These are phyloP conservation scores for Candida gorgasii DNA, from an alignment of 805 yeast genomes.

Conservation along the genomic window DNA sequence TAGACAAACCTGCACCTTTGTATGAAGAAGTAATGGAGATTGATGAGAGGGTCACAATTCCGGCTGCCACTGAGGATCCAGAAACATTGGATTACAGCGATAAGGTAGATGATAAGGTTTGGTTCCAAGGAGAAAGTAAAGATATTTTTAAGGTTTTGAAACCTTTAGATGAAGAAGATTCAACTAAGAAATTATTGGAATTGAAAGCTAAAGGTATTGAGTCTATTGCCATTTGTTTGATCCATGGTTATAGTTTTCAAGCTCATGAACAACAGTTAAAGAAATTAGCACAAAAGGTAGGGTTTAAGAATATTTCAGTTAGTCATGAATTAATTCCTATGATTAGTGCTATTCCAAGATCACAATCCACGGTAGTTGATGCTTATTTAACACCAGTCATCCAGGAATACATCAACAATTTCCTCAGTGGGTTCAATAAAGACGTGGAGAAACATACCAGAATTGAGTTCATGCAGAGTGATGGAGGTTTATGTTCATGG, in stretches of 20 bases:
- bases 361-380: conserved; percentile 78
- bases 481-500: conserved; percentile 23
- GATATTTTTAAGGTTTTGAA: conserved; percentile 62
- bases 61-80: conserved; percentile 46
- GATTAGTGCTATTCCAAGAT: conserved; percentile 74
- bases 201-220: conserved; percentile 59
- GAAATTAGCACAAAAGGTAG: conserved; percentile 58
- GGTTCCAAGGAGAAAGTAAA: conserved; percentile 61
- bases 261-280: conserved; percentile 53
- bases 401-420: conserved; percentile 58
- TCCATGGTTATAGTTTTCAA: conserved; percentile 74
- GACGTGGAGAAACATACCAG: conserved; percentile 34
- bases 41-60: conserved; percentile 21
- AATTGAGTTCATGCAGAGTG: conserved; percentile 22
- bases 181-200: conserved; percentile 40
- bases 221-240: conserved; percentile 69
- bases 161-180: conserved; percentile 46
- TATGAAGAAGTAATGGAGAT: conserved; percentile 19
- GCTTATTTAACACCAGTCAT: conserved; percentile 84
- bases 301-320: conserved; percentile 68
- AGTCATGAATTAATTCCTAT: conserved; percentile 73
- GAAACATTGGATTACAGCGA: conserved; percentile 16
- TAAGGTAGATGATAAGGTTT: conserved; percentile 25
- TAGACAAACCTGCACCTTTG: conserved; percentile 18
- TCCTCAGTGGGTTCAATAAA: conserved; percentile 60